Evolutionary conservation across 2,329 filamentous ascomycete species (phyloP), one percentile per base, ranked within the genome.

Genomic region (Neonectria magnoliae): DNA sequence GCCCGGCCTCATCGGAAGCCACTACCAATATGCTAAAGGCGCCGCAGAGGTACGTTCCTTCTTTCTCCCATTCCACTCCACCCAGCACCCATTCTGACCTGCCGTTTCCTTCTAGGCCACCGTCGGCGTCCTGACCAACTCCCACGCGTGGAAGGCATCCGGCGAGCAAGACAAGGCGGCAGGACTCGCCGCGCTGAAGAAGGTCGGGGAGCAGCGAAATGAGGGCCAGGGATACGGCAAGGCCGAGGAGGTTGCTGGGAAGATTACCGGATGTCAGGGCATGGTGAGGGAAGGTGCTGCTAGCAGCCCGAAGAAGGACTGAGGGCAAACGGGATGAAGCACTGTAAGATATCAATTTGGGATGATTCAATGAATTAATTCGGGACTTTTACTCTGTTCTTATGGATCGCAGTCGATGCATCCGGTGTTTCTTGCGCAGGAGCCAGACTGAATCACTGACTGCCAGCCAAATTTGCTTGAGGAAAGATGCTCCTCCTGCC

Each of bases 1-100:
- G 65, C 86, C 89, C 20, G 84, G 88, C 48, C 88, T 93, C 68
- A 74, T 92, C 47, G 82, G 84, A 63, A 84, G 86, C 45, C 90
- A 92, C 75, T 88, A 84, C 33, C 87, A 91, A 73, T 93, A 91
- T 73, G 84, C 88, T 73, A 92, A 92, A 73, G 90, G 90, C 57
- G 87, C 87, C 7, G 85, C 87, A 60, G 88, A 91, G 80, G 90
- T 90, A 78, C 61, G 78, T 73, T n/a, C 6, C 4, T 16, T 20
- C n/a, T 1, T 3, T 2, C 22, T 6, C 11, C n/a, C n/a, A n/a
- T n/a, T n/a, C n/a, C 2, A 8, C 11, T 6, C 2, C 18, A 16
- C 18, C 4, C n/a, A 16, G 25, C 27, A 20, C n/a, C 3, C 20
- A 56, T 13, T n/a, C 56, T 60, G 7, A 58, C 25, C 38, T 31